phyloP scores from a whole-genome alignment of 805 yeast genomes.

The Kuraishia hungarica region DNA sequence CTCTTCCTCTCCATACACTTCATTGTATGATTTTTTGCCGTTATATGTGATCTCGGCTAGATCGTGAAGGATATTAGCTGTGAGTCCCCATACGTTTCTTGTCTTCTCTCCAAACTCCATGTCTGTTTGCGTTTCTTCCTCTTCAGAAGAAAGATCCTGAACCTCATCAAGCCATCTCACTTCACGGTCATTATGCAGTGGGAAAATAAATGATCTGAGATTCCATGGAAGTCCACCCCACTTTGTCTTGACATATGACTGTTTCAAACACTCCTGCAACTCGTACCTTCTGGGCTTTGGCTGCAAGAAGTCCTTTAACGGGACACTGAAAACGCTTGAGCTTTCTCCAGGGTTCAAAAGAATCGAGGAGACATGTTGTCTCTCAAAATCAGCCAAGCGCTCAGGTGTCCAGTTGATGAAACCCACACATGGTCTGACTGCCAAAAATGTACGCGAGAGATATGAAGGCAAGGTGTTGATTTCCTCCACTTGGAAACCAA shows the following conservation, averaged over 20 bases:
- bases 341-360: conserved; percentile 71
- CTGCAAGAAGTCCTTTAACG: conserved; percentile 49
- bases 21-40: conserved; percentile 19
- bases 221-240: conserved; percentile 76
- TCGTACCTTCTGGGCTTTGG: conserved; percentile 17
- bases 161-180: conserved; percentile 55
- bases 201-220: conserved; percentile 53
- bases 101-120: conserved; percentile 34
- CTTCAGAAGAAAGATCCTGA: conserved; percentile 51
- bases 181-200: conserved; percentile 45
- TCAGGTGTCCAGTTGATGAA: conserved; percentile 37
- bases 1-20: conserved; percentile 54
- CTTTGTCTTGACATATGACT: conserved; percentile 26
- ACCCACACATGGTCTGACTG: conserved; percentile 77
- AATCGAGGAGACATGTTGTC: conserved; percentile 24
- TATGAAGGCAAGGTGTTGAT: conserved; percentile 67
- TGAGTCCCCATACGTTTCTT: conserved; percentile 76
- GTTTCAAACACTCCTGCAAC: conserved; percentile 24
- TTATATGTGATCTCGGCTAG: conserved; percentile 48
- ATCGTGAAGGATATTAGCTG: conserved; percentile 74
- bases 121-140: conserved; percentile 30
- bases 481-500: conserved; percentile 52
- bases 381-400: conserved; percentile 15
- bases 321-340: conserved; percentile 61
- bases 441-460: conserved; percentile 70